Evolutionary conservation across 164 flowering plant species (phyloP).

Genomic region (Euptelea pleiosperma): DNA sequence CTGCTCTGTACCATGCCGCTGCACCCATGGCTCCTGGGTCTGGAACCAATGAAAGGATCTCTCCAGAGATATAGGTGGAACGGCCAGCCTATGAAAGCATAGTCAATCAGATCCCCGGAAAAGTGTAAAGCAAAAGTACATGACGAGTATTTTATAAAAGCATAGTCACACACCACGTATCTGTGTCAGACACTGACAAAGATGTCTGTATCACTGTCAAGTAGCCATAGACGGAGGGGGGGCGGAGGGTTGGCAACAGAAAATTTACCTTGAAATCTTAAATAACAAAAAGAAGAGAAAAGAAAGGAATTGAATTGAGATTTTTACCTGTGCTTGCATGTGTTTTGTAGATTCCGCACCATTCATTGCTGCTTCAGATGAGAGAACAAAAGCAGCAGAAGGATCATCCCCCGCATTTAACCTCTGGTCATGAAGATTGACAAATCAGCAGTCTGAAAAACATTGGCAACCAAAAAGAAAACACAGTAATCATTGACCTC

Average conservation of each 20-base stretch:
- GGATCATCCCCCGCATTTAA: constrained; percentile 74
- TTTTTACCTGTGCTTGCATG: constrained; percentile 72
- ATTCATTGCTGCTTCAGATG: constrained; percentile 78
- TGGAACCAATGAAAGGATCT: constrained; percentile 69
- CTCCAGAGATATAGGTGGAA: constrained; percentile 67
- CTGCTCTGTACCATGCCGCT: constrained; percentile 90
- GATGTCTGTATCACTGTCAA: too few relatives aligned
- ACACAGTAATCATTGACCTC: constrained; percentile 40
- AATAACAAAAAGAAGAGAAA: too few relatives aligned
- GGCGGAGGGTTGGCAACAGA: too few relatives aligned
- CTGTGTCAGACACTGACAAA: too few relatives aligned
- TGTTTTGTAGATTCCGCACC: constrained; percentile 86
- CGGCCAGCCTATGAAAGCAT: constrained; percentile 75
- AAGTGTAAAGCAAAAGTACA: too few relatives aligned
- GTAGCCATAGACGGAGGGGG: too few relatives aligned
- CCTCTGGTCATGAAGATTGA: constrained; percentile 40
- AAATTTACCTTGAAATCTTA: too few relatives aligned
- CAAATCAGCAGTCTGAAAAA: background rate
- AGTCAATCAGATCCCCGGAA: background rate
- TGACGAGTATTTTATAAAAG: too few relatives aligned
- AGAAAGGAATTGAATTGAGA: too few relatives aligned
- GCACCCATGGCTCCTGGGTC: constrained; percentile 99
- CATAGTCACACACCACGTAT: too few relatives aligned
- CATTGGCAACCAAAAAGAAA: background rate
- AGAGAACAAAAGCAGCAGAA: constrained; percentile 57